Evolutionary conservation across 2,329 filamentous ascomycete genomes (phyloP).

Genomic region (Colletotrichum acutatum): DNA sequence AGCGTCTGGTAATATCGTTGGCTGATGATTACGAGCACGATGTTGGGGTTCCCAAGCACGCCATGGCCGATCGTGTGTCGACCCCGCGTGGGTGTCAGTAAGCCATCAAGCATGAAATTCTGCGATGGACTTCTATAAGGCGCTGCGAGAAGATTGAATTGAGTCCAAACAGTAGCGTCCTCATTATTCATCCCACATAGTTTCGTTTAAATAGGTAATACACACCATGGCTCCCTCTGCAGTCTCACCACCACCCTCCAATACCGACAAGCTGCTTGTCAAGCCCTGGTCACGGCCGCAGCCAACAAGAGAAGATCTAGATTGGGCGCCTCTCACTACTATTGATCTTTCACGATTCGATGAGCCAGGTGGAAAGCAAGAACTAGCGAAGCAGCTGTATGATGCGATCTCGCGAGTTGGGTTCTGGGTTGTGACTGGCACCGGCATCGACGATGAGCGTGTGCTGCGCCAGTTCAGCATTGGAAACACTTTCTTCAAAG

Average conservation of each 20-base stretch:
- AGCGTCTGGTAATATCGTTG: background rate
- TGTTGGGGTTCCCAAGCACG: background rate
- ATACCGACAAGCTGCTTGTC: background rate
- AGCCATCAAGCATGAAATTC: background rate
- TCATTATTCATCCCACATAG: fast-evolving
- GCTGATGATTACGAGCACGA: background rate
- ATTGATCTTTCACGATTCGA: background rate
- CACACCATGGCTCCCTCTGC: background rate
- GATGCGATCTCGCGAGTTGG: background rate
- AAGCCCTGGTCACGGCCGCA: background rate
- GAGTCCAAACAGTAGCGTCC: background rate
- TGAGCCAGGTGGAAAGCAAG: background rate
- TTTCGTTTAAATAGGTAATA: background rate
- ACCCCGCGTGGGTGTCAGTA: background rate
- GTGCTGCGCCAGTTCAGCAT: background rate
- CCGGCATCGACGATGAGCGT: background rate
- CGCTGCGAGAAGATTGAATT: background rate
- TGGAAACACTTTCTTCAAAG: background rate
- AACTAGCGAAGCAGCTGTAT: background rate
- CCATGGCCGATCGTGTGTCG: background rate
- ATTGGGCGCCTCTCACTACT: background rate
- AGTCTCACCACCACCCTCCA: background rate
- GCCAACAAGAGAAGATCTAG: background rate
- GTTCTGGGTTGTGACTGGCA: background rate
- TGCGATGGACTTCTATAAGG: background rate